A percentile compares a stretch with the other conserved stretches of the same genome.
Evolutionary conservation across 164 flowering plant species (phyloP).

Genomic region (Malania oleifera): DNA sequence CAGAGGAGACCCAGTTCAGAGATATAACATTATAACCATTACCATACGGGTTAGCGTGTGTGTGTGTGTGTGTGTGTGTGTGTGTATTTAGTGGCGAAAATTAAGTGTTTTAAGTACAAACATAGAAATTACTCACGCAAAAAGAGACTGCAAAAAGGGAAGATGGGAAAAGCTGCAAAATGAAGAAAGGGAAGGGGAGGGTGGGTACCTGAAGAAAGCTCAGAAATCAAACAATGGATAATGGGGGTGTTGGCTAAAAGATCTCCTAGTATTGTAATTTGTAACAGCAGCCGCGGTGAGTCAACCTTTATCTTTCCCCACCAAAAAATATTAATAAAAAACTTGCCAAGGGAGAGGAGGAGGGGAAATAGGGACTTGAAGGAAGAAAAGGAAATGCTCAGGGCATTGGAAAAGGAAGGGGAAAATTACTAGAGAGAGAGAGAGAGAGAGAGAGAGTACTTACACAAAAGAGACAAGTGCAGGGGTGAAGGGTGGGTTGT

Average conservation of each 20-base stretch:
- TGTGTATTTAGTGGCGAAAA: too few species aligned
- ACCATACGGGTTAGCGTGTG: too few species aligned
- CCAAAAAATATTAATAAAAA: background rate
- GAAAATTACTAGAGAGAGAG: background rate
- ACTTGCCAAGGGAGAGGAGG: background rate
- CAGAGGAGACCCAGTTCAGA: background rate
- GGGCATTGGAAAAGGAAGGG: background rate
- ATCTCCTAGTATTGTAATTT: too few species aligned
- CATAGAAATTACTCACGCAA: background rate
- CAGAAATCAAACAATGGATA: background rate
- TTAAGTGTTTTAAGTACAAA: background rate
- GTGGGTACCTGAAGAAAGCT: slow-evolving; percentile 6
- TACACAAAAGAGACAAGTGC: slow-evolving; percentile 14
- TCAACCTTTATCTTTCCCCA: too few species aligned
- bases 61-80: too few species aligned
- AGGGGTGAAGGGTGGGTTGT: slow-evolving; percentile 10
- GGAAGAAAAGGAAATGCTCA: background rate
- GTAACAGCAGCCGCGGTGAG: too few species aligned
- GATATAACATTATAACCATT: background rate
- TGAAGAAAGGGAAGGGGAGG: background rate
- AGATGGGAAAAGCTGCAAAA: background rate
- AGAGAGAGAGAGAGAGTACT: slow-evolving; percentile 7
- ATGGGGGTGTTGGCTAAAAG: too few species aligned
- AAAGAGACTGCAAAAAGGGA: background rate
- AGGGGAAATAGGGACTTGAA: background rate